A percentile compares a stretch with the other conserved stretches of the same genome.
Conservation (phyloP, 2,329 filamentous ascomycete species). For the Trichoderma sp. region DNA sequence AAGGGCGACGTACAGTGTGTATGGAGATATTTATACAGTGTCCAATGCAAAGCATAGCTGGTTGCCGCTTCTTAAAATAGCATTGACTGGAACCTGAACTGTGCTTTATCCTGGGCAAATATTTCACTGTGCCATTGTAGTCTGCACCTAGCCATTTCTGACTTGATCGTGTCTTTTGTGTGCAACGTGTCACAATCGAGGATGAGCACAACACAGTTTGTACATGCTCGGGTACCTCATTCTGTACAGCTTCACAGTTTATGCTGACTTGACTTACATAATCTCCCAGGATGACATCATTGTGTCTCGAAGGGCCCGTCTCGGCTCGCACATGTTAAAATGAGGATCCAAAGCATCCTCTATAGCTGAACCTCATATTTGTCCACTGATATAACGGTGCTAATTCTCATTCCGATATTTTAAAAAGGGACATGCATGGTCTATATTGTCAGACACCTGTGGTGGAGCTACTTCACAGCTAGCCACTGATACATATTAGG, state of each 20-base stretch:
- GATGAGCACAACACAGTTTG: background rate
- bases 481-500: no score
- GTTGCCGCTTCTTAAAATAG: conserved; percentile 1
- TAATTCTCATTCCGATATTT: no score
- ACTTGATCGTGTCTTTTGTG: background rate
- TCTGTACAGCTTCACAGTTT: background rate
- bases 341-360: no score
- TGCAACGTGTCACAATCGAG: background rate
- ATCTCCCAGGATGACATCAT: background rate
- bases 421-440: no score
- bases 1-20: background rate
- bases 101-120: background rate
- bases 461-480: no score
- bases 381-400: no score
- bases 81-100: background rate
- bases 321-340: no score
- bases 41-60: background rate
- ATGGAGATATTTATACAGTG: fast-evolving
- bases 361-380: no score
- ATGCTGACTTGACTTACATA: background rate
- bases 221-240: background rate
- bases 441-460: no score
- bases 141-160: background rate
- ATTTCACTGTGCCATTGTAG: no score
- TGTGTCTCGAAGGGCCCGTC: background rate